Percentiles rank a stretch among this genome's conserved stretches.
Evolutionary conservation across 768 basidiomycete species (phyloP).

Genomic region (Tubosaeta brunneosetosa): DNA sequence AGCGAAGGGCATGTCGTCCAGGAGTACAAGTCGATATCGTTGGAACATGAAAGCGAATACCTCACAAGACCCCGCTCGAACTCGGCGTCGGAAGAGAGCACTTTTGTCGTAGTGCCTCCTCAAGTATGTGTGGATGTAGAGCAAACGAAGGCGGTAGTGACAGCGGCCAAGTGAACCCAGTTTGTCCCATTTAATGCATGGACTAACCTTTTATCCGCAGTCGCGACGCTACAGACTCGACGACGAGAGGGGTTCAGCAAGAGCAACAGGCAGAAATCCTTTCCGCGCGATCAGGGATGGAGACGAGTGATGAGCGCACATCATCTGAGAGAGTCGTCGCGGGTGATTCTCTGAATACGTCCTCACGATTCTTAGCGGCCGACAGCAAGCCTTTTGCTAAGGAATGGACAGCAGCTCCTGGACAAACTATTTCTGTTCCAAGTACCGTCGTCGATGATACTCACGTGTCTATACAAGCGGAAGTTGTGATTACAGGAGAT

Average conservation of each 20-base stretch:
- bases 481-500: neutral
- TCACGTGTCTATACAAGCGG: neutral
- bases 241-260: neutral
- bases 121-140: neutral
- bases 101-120: neutral
- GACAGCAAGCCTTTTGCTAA: neutral
- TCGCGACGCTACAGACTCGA: neutral
- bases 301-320: neutral
- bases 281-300: neutral
- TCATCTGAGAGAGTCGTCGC: neutral
- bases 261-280: neutral
- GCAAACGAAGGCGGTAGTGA: neutral
- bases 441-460: neutral
- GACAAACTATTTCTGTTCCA: neutral
- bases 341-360: neutral
- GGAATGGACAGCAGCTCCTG: neutral
- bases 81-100: neutral
- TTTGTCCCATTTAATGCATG: neutral
- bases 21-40: neutral
- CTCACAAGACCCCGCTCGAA: neutral
- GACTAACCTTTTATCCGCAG: conserved; percentile 1
- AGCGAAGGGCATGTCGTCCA: neutral
- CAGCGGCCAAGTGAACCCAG: neutral
- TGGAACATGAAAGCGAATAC: neutral
- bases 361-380: no score